Evolutionary conservation across 306 rosid genomes (phyloP).

Genomic region (Pterocarpus macrocarpus): DNA sequence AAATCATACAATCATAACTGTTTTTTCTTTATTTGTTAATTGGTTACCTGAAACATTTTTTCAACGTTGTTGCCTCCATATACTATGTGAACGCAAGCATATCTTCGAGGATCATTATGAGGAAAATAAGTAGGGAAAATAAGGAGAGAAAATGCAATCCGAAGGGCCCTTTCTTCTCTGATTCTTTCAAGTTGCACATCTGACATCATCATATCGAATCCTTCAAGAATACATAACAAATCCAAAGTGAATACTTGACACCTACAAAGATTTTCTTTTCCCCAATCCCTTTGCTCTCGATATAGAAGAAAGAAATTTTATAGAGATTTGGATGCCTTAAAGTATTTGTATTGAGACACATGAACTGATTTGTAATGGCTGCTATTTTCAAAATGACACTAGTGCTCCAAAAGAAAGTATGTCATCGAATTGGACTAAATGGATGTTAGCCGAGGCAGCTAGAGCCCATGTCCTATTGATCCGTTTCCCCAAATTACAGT

Average conservation of each 20-base stretch:
- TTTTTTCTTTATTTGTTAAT: no score
- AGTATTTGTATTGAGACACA: slow-evolving; percentile 33
- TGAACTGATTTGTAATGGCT: slow-evolving; percentile 48
- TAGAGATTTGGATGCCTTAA: slow-evolving; percentile 34
- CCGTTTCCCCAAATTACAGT: no score
- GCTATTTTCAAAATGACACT: neutral
- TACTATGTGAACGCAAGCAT: slow-evolving; percentile 66
- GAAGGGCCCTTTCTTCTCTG: slow-evolving; percentile 69
- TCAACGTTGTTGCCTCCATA: slow-evolving; percentile 72
- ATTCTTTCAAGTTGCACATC: slow-evolving; percentile 73
- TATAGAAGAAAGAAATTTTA: slow-evolving; percentile 47
- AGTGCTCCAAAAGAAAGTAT: no score
- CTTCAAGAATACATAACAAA: slow-evolving; percentile 10
- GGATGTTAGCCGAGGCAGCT: no score
- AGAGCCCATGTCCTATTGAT: no score
- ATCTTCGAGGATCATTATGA: slow-evolving; percentile 69
- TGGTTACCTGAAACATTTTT: slow-evolving; percentile 62
- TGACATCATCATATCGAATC: slow-evolving; percentile 26
- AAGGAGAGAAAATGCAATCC: slow-evolving; percentile 72
- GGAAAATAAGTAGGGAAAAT: slow-evolving; percentile 75
- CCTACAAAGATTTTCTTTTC: slow-evolving; percentile 37
- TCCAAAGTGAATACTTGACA: slow-evolving; percentile 35
- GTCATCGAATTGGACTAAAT: no score
- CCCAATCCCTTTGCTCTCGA: slow-evolving; percentile 8
- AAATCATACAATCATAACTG: no score